Evolutionary conservation across 208 protist genomes (phyloP), one percentile per base, ranked within the genome.

Genomic region (Trypanosoma lewisi): DNA sequence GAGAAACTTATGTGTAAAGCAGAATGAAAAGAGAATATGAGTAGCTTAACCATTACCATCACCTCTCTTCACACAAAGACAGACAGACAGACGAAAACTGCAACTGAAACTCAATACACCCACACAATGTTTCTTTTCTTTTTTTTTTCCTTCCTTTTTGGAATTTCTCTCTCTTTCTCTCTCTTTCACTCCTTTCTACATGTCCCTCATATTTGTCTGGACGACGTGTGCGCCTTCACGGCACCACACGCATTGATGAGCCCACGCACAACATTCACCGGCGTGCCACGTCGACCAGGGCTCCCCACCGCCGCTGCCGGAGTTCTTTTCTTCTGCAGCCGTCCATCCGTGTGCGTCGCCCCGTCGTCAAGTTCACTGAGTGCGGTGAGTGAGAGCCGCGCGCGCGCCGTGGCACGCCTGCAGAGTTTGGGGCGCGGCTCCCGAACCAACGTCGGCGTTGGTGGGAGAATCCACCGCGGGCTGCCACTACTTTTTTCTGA

Each of bases 391-490:
- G 56, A 39, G 9, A 27, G 4, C 37, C 41, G 4, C n/a, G 30
- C 5, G 4, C 11, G 25, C 30, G 28, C 19, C 4, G 25, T 34
- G 19, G n/a, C 28, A 12, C 12, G 6, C 6, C 9, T 17, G 37
- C 28, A n/a, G 7, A 8, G 7, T 17, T 25, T 36, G 39, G 45
- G n/a, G 30, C 28, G 52, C 11, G 14, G 31, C 16, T 37, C 27
- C 0, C 28, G 31, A 2, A 34, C 8, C 37, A 60, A 44, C 34
- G 44, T 19, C 33, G 44, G 53, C 9, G 16, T 21, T 17, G 51
- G 16, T 12, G 62, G 63, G 34, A 69, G 53, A 25, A 36, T 55
- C 25, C 52, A 61, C 5, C 4, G 53, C 41, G 16, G 21, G 4
- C 14, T 28, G n/a, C 33, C 23, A 30, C 3, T 41, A 30, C 3